phyloP scores from a whole-genome alignment of 441 rosid genomes.

The Melianthus villosus region DNA sequence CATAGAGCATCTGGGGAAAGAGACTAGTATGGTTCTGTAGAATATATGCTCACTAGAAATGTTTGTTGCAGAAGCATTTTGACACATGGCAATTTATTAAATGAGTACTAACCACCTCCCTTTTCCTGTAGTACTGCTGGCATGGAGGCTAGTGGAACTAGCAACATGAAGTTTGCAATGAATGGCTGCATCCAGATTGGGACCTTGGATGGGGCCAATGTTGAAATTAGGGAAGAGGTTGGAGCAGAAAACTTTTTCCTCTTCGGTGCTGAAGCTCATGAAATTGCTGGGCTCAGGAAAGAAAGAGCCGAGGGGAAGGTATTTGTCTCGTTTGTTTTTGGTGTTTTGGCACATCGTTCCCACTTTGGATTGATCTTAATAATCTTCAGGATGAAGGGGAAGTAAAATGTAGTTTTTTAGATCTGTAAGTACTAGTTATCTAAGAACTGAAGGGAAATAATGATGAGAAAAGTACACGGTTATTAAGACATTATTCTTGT shows the following conservation, averaged over 20 bases:
- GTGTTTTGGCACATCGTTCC: background rate
- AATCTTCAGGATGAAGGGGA: too few relatives aligned
- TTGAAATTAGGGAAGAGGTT: conserved; percentile 82
- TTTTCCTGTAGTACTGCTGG: conserved; percentile 86
- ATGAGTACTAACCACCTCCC: too few relatives aligned
- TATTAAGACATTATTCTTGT: background rate
- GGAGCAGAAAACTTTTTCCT: conserved; percentile 91
- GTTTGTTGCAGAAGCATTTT: too few relatives aligned
- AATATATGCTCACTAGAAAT: too few relatives aligned
- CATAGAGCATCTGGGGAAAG: too few relatives aligned
- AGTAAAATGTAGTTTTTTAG: too few relatives aligned
- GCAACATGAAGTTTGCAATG: conserved; percentile 98
- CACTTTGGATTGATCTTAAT: too few relatives aligned
- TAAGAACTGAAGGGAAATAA: background rate
- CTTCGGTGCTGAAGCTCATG: conserved; percentile 75
- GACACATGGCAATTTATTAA: too few relatives aligned
- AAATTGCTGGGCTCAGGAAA: conserved; percentile 62
- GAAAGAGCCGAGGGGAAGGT: conserved; percentile 87
- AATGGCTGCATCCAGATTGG: conserved; percentile 85
- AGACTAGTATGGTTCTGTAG: too few relatives aligned
- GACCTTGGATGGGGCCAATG: conserved; percentile 94
- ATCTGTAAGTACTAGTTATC: too few relatives aligned
- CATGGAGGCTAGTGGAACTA: conserved; percentile 99
- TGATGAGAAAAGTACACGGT: background rate
- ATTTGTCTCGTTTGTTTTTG: conserved; percentile 3